phyloP scores from a whole-genome alignment of 2,329 filamentous ascomycete genomes.

The Verticillium nonalfalfae region DNA sequence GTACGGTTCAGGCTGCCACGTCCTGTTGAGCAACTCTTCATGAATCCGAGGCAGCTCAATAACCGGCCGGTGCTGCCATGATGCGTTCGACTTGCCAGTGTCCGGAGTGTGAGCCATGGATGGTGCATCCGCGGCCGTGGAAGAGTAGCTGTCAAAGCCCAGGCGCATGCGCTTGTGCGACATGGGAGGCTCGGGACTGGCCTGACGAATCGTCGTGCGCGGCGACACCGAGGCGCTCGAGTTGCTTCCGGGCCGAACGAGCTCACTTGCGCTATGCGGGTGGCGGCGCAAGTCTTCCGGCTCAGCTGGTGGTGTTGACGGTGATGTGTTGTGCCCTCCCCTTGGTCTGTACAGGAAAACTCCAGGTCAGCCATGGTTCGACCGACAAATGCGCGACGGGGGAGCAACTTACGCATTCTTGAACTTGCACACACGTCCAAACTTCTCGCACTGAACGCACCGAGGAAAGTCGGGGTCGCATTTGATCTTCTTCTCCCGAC shows the following conservation, averaged over 20 bases:
- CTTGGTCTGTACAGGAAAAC: conserved; percentile 35
- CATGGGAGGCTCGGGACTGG: conserved; percentile 20
- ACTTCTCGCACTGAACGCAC: conserved; percentile 89
- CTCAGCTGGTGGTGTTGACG: conserved; percentile 45
- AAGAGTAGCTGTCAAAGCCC: conserved; percentile 38
- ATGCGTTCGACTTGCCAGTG: conserved; percentile 24
- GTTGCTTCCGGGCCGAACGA: conserved; percentile 31
- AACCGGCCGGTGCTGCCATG: conserved; percentile 27
- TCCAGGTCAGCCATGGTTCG: conserved; percentile 8
- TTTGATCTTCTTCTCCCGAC: conserved; percentile 96
- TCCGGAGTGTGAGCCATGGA: conserved; percentile 26
- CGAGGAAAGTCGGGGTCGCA: conserved; percentile 84
- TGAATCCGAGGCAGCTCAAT: conserved; percentile 40
- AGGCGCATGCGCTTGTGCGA: conserved; percentile 43
- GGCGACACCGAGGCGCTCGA: conserved; percentile 44
- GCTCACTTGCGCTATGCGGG: conserved; percentile 23
- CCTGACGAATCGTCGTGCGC: conserved; percentile 26
- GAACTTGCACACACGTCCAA: conserved; percentile 77
- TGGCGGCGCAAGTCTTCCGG: conserved; percentile 32
- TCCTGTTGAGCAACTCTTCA: conserved; percentile 39
- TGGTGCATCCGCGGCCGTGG: conserved; percentile 22
- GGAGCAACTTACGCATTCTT: conserved; percentile 69
- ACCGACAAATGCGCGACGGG: background rate
- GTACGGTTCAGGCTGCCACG: conserved; percentile 46
- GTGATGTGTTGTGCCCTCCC: conserved; percentile 52